Evolutionary conservation across 78 protist genomes (phyloP).

Genomic region (Tieghemostelium lacteum): DNA sequence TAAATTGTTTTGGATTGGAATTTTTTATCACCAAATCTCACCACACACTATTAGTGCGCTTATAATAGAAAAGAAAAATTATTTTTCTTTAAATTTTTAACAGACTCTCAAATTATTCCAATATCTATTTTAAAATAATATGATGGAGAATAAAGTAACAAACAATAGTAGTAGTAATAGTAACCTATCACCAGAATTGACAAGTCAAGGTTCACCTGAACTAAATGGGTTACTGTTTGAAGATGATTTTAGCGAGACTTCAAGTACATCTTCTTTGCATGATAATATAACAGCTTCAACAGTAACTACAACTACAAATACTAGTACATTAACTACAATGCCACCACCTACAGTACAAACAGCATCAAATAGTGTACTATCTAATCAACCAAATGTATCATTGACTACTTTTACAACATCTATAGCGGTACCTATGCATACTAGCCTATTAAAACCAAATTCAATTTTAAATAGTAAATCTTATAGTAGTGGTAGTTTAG

Average conservation of each 20-base stretch:
- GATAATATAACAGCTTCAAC: not conserved
- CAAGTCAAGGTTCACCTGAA: too few species aligned
- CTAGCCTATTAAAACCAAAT: not conserved
- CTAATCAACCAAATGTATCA: not conserved
- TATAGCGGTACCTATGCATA: not conserved
- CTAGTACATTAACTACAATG: not conserved
- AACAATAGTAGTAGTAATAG: too few species aligned
- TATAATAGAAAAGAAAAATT: too few species aligned
- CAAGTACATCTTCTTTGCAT: not conserved
- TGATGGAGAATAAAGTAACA: too few species aligned
- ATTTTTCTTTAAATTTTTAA: too few species aligned
- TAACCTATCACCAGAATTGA: too few species aligned
- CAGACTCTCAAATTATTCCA: too few species aligned
- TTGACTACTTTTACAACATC: not conserved
- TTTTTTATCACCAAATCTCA: too few species aligned
- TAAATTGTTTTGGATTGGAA: too few species aligned
- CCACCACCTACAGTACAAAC: not conserved
- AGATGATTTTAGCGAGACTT: slow-evolving; percentile 3
- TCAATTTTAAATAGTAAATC: slow-evolving; percentile 36
- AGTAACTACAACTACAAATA: not conserved
- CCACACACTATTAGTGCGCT: too few species aligned
- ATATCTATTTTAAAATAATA: too few species aligned
- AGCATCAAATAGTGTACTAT: not conserved
- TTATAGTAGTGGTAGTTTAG: slow-evolving; percentile 18
- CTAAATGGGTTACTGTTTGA: not conserved